These are phyloP conservation scores for Fonsecaea nubica DNA, from an alignment of 2,329 filamentous ascomycete genomes.

Conservation along the genomic window DNA sequence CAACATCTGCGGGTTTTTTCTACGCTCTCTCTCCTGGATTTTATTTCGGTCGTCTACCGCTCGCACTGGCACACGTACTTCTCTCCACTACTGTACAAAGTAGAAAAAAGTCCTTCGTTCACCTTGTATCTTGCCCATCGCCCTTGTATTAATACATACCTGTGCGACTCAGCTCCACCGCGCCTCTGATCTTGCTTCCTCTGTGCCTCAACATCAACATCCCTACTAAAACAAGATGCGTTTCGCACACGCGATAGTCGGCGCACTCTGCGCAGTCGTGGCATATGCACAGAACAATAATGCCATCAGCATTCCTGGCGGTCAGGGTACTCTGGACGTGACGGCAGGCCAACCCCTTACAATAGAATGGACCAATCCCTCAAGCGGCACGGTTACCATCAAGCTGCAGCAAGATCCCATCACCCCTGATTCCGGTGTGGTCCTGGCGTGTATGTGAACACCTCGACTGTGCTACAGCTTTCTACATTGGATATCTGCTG, in stretches of 20 bases:
- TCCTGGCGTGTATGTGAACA: constrained; percentile 52
- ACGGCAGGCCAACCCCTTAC: constrained; percentile 55
- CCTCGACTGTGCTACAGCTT: not conserved
- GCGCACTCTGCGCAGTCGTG: constrained; percentile 55
- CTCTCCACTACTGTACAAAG: not conserved
- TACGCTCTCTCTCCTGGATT: constrained; percentile 12
- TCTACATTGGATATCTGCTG: constrained; percentile 9
- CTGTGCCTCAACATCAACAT: not conserved
- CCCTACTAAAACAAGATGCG: constrained; percentile 51
- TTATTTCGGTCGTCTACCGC: not conserved
- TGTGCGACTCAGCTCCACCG: constrained; percentile 9
- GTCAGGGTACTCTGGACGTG: constrained; percentile 50
- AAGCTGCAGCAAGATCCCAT: constrained; percentile 52
- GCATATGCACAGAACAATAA: constrained; percentile 53
- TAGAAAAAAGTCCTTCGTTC: not conserved
- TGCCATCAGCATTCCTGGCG: constrained; percentile 55
- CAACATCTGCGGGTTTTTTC: constrained; percentile 8
- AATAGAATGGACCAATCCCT: constrained; percentile 59
- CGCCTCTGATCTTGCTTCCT: not conserved
- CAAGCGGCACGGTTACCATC: constrained; percentile 58
- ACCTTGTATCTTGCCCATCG: constrained; percentile 1
- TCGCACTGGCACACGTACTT: not conserved
- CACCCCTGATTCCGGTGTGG: constrained; percentile 50
- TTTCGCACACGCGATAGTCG: constrained; percentile 50
- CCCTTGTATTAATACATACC: constrained; percentile 1